Evolutionary conservation across 2,329 filamentous ascomycete genomes (phyloP).

Genomic region (Colletotrichum simmondsii): DNA sequence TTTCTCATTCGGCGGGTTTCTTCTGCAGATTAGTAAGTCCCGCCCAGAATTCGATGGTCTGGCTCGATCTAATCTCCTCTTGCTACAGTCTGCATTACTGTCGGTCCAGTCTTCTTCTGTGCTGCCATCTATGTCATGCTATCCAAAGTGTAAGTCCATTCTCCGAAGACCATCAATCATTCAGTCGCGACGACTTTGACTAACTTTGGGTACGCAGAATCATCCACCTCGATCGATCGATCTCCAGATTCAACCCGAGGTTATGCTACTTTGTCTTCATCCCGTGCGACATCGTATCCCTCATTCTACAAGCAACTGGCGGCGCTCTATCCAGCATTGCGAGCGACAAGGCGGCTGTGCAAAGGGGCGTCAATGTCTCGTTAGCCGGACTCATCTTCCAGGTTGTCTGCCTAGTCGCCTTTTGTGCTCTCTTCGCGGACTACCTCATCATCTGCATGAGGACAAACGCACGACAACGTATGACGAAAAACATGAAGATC

Average conservation of each 20-base stretch:
- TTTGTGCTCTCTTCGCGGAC: slow-evolving; percentile 52
- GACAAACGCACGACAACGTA: slow-evolving; percentile 41
- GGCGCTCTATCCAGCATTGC: slow-evolving; percentile 54
- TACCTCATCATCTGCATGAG: slow-evolving; percentile 48
- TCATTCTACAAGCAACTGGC: slow-evolving; percentile 63
- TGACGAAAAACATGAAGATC: slow-evolving; percentile 50
- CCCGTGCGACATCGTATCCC: slow-evolving; percentile 61
- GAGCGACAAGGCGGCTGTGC: slow-evolving; percentile 33
- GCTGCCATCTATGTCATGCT: slow-evolving; percentile 44
- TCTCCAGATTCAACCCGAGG: slow-evolving; percentile 43
- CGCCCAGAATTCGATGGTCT: too few species aligned
- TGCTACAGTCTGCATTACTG: slow-evolving; percentile 47
- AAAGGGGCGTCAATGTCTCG: slow-evolving; percentile 58
- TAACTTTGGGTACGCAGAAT: slow-evolving; percentile 26
- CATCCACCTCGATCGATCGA: slow-evolving; percentile 38
- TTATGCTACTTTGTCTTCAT: slow-evolving; percentile 52
- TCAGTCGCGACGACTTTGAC: neutral
- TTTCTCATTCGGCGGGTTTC: slow-evolving; percentile 67
- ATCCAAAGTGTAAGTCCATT: slow-evolving; percentile 17
- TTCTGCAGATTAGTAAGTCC: slow-evolving; percentile 66
- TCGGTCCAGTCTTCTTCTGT: slow-evolving; percentile 42
- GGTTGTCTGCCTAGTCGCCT: slow-evolving; percentile 59
- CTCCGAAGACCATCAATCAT: slow-evolving; percentile 38
- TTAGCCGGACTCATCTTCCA: slow-evolving; percentile 64
- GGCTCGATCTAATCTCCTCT: neutral